Evolutionary conservation across 2,329 filamentous ascomycete genomes (phyloP).

Genomic region (Rutstroemia sp.): DNA sequence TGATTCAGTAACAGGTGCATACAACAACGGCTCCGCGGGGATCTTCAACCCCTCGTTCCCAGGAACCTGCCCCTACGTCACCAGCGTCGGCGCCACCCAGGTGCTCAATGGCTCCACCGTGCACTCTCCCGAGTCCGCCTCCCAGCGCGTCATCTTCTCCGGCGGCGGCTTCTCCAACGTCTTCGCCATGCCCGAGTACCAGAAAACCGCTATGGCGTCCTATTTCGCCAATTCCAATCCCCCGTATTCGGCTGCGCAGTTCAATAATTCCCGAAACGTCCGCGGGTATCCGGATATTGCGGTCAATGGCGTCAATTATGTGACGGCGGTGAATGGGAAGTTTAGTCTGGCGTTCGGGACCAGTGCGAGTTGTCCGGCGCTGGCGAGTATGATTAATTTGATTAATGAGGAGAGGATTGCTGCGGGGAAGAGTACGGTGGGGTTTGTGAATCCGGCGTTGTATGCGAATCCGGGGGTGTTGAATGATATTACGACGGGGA

Average conservation of each 20-base stretch:
- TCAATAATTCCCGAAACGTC: constrained; percentile 36
- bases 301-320: constrained; percentile 36
- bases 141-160: constrained; percentile 57
- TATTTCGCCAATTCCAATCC: constrained; percentile 13
- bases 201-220: background rate
- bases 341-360: constrained; percentile 42
- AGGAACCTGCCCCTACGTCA: constrained; percentile 59
- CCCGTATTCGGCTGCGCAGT: constrained; percentile 29
- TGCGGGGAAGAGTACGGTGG: constrained; percentile 28
- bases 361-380: constrained; percentile 43
- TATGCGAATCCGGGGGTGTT: constrained; percentile 20
- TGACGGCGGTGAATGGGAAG: constrained; percentile 36
- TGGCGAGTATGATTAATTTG: constrained; percentile 44
- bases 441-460: constrained; percentile 31
- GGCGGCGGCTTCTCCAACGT: constrained; percentile 26
- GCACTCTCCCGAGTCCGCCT: constrained; percentile 35
- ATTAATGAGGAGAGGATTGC: constrained; percentile 32
- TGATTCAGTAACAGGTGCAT: constrained; percentile 19
- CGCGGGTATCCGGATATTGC: constrained; percentile 26
- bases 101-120: constrained; percentile 30
- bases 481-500: constrained; percentile 26
- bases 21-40: constrained; percentile 13
- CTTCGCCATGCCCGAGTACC: constrained; percentile 18
- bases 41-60: constrained; percentile 49
- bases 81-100: constrained; percentile 54